Base-by-base conservation (phyloP, 768 basidiomycete species). In the Hydnomerulius pinastri region DNA sequence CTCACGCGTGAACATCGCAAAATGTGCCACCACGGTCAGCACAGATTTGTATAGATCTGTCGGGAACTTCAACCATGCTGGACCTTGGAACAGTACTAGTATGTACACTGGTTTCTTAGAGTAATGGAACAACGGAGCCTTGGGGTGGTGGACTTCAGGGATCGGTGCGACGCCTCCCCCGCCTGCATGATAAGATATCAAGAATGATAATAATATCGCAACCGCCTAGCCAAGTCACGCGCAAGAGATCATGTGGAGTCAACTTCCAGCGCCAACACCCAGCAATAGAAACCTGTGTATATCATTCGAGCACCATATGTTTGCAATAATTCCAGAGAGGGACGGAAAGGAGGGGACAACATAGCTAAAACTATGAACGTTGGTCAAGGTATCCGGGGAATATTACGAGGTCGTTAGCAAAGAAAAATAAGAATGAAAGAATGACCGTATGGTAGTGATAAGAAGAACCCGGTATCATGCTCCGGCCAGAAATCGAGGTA, bases 11-110 rank as follows among this genome's bases (percentile, higher is more conserved):
- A 28, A 93, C 82, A 65, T 95, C 93, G 61, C 91, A 92, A 70
- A 93, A 96, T 0, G 92, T 97, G 4, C 94, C 94, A 29, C 93
- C 93, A 70, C 92, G 75, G 68, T 94, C 92, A 6, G 89, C 88
- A 59, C 89, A 91, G 54, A 94, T 91, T 46, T 85, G 80, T 50
- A 93, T 86, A 11, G 90, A 93, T 58, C 78, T 80, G 64, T 90
- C 83, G 18, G 87, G 86, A 40, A 90, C 68, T 12, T 58, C 54
- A 50, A 61, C 55, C 56, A 57, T 57, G 23, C 13, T 38, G 18
- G 29, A 5, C 38, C n/a, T 23, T 25, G 28, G 37, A 18, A 12
- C 2, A 28, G 9, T 17, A n/a, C 29, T 36, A 35, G 6, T 10
- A 36, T 4, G 29, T 39, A 20, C n/a, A 8, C 24, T 20, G n/a